A percentile compares a stretch with the other conserved stretches of the same genome.
phyloP scores from a whole-genome alignment of 2,329 filamentous ascomycete genomes.

The Aspergillus awamori region DNA sequence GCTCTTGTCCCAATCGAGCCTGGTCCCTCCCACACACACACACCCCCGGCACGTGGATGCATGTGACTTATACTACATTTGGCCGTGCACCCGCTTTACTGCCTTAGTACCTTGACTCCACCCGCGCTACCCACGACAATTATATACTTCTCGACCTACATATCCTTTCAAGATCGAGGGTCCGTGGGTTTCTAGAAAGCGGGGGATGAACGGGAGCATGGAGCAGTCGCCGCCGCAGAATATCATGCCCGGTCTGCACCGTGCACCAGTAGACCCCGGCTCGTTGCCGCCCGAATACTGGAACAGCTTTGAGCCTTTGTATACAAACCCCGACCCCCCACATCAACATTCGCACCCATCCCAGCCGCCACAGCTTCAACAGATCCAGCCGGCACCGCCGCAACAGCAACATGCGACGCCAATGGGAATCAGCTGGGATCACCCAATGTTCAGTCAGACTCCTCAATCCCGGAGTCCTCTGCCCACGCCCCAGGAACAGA shows the following conservation, averaged over 20 bases:
- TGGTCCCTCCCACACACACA: not conserved
- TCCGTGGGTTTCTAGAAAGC: slow-evolving; percentile 12
- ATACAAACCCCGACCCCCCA: slow-evolving; percentile 28
- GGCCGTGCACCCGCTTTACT: not conserved
- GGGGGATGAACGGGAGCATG: slow-evolving; percentile 31
- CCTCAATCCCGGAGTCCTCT: slow-evolving; percentile 29
- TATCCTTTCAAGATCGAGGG: not conserved
- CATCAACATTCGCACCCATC: slow-evolving; percentile 29
- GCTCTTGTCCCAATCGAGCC: slow-evolving; percentile 16
- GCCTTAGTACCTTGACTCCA: slow-evolving; percentile 6
- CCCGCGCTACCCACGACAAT: slow-evolving; percentile 5
- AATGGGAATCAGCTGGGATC: slow-evolving; percentile 42
- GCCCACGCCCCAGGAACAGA: slow-evolving; percentile 29
- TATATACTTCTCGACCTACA: not conserved
- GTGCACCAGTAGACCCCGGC: slow-evolving; percentile 30
- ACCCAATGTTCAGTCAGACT: slow-evolving; percentile 38
- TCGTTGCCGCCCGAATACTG: slow-evolving; percentile 42
- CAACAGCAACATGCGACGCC: slow-evolving; percentile 28
- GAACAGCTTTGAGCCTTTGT: slow-evolving; percentile 40
- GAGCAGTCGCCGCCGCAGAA: slow-evolving; percentile 38
- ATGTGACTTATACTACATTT: slow-evolving; percentile 22
- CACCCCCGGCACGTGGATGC: slow-evolving; percentile 22
- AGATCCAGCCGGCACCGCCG: slow-evolving; percentile 24
- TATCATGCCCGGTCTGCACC: slow-evolving; percentile 33
- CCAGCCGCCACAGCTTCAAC: slow-evolving; percentile 31